These are phyloP conservation scores for Echium plantagineum DNA, from an alignment of 257 asterid species.

Conservation along the genomic window DNA sequence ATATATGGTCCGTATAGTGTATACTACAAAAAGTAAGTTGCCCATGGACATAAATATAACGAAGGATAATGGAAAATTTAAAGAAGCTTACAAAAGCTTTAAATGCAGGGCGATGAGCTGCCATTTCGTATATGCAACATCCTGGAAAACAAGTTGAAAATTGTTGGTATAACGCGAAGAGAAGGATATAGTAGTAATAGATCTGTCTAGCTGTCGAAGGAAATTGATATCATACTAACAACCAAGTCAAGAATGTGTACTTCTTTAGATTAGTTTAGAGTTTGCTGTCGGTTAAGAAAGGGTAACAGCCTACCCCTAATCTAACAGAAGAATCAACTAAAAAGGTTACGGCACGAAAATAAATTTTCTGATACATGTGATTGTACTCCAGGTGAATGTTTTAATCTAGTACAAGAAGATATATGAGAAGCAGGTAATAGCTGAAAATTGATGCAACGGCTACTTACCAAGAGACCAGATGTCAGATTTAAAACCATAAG, in stretches of 20 bases:
- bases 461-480: conserved; percentile 95
- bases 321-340: background rate
- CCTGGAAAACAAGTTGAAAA: conserved; percentile 35
- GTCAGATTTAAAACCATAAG: conserved; percentile 95
- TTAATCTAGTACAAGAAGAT: background rate
- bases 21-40: background rate
- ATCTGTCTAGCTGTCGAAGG: background rate
- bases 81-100: conserved; percentile 84
- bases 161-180: background rate
- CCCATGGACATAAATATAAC: background rate
- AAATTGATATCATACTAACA: background rate
- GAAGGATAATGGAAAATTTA: too few species aligned
- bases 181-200: background rate
- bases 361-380: too few species aligned
- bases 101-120: conserved; percentile 98
- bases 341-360: background rate
- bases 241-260: background rate
- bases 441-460: background rate
- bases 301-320: background rate
- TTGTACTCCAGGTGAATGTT: background rate
- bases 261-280: background rate
- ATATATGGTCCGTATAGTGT: background rate
- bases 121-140: conserved; percentile 97
- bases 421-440: background rate
- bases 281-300: background rate